phyloP scores from a whole-genome alignment of 306 rosid genomes.

The Chamaecrista fasciculata region DNA sequence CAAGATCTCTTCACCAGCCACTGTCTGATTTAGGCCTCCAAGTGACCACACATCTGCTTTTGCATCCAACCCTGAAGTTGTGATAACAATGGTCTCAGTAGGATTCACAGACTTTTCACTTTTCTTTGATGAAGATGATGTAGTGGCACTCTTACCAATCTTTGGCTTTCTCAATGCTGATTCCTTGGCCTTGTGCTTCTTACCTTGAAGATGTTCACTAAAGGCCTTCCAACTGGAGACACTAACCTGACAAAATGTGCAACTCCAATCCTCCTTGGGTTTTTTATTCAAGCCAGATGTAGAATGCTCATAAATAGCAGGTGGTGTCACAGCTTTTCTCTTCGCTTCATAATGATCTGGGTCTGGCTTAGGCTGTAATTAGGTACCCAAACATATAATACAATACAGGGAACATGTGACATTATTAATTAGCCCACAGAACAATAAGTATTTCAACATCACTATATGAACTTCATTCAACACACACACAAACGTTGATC shows the following conservation, averaged over 20 bases:
- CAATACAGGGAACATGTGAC: background rate
- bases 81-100: background rate
- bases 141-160: conserved; percentile 9
- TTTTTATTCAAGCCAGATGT: conserved; percentile 38
- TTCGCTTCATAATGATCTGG: conserved; percentile 31
- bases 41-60: conserved; percentile 7
- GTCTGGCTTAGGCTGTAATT: conserved; percentile 61
- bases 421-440: background rate
- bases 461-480: background rate
- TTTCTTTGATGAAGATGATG: conserved; percentile 13
- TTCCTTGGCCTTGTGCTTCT: conserved; percentile 64
- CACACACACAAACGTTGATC: background rate
- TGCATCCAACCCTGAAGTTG: conserved; percentile 22
- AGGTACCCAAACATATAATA: conserved; percentile 29
- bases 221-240: conserved; percentile 37
- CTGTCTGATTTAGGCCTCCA: conserved; percentile 9
- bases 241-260: conserved; percentile 52
- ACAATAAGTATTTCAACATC: conserved; percentile 24
- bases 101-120: conserved; percentile 16
- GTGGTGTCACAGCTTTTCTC: conserved; percentile 39
- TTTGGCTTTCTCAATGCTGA: conserved; percentile 23
- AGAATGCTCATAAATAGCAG: conserved; percentile 11
- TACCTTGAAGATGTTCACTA: conserved; percentile 54
- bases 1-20: background rate
- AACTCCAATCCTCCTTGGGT: conserved; percentile 57